Evolutionary conservation across 768 basidiomycete genomes (phyloP).

Genomic region (Rossbeevera mucosa): DNA sequence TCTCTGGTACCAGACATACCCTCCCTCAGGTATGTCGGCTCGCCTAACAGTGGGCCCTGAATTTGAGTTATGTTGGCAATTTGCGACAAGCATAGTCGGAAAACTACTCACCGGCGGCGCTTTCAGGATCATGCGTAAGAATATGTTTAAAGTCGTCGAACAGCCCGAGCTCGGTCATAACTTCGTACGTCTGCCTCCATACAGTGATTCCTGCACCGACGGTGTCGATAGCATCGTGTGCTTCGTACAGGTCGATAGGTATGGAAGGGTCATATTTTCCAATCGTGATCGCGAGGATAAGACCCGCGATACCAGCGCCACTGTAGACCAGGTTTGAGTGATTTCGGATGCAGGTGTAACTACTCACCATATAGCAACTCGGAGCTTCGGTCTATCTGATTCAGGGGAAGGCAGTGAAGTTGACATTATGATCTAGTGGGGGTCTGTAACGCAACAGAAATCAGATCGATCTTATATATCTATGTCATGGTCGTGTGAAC

Average conservation of each 20-base stretch:
- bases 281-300: conserved; percentile 40
- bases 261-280: conserved; percentile 30
- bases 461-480: not conserved
- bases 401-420: not conserved
- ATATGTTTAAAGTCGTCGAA: conserved; percentile 30
- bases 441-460: not conserved
- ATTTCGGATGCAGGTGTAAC: no score
- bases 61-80: conserved; percentile 24
- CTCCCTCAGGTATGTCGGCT: conserved; percentile 31
- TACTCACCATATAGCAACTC: conserved; percentile 13
- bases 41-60: conserved; percentile 6
- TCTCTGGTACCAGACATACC: conserved; percentile 27
- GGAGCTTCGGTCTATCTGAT: not conserved
- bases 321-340: conserved; percentile 9
- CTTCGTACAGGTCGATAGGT: conserved; percentile 45
- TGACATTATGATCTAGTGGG: not conserved
- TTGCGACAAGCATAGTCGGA: not conserved
- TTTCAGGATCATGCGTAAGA: conserved; percentile 8
- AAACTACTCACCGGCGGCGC: conserved; percentile 9
- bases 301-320: conserved; percentile 43
- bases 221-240: conserved; percentile 36
- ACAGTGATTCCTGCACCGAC: conserved; percentile 42
- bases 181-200: conserved; percentile 43
- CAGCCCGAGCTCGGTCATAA: conserved; percentile 42
- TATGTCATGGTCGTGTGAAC: not conserved